Evolutionary conservation across 1,284 basidiomycete species (phyloP), one percentile per base, ranked within the genome.

Genomic region (Rhodotorula sp.): DNA sequence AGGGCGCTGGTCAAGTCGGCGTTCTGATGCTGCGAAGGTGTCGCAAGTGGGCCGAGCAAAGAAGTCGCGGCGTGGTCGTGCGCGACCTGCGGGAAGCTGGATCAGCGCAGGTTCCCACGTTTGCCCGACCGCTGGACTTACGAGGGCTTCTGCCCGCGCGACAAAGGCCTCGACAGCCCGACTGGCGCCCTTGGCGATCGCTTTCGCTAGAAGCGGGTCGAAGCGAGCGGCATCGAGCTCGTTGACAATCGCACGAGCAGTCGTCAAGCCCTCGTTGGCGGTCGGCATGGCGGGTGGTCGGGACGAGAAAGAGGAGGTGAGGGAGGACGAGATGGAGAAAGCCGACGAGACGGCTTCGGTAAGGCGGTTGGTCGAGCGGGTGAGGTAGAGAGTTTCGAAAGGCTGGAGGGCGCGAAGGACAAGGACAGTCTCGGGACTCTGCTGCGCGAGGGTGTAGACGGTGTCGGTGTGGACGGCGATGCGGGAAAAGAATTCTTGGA

Each of bases 381-480:
- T 87, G 4, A 98, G 85, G 79, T 95, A 97, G 18, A 89, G 83
- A 0, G 87, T 83, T 78, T 98, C 94, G 73, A 97, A 89, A 8
- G 85, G 86, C 9, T 87, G 87, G 47, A 97, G 83, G 0, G 92
- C 87, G 8, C 90, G 89, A 2, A 98, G 84, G 46, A 94, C 84
- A 26, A 97, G 83, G 47, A 96, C 85, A 1, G 94, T 93, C 81
- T 98, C 95, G 40, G 93, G 89, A 91, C 91, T 94, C 81, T 97
- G 94, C 62, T 89, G 85, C 10, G 85, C 84, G 59, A 87, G 85
- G 0, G 87, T 88, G 79, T 98, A 98, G 7, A 90, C 83, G 0
- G 94, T 95, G 78, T 97, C 94, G 0, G 94, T 96, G 76, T 96
- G 91, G 8, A 96, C 88, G 1, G 92, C 87, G 59, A 97, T 94